These are phyloP conservation scores for Rostrohypoxylon terebratum DNA, from an alignment of 495 filamentous ascomycete species.

Conservation along the genomic window DNA sequence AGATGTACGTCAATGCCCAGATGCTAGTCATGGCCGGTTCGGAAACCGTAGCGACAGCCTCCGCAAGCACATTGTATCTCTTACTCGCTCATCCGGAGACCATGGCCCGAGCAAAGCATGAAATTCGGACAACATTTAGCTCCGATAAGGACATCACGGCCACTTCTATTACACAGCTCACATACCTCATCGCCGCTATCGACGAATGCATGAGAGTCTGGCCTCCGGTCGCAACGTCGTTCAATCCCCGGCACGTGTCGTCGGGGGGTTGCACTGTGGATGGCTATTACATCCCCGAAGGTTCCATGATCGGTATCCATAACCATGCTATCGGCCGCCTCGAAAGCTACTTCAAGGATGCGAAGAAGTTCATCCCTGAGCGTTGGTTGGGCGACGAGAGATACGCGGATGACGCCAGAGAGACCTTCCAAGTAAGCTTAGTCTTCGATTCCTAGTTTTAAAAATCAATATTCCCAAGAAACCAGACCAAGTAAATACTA, in stretches of 20 bases:
- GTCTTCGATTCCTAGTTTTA: background rate
- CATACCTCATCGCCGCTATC: constrained; percentile 68
- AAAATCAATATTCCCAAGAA: background rate
- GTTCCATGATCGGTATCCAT: constrained; percentile 32
- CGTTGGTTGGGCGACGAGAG: constrained; percentile 55
- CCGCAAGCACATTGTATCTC: constrained; percentile 59
- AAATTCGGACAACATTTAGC: constrained; percentile 63
- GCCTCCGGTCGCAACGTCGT: constrained; percentile 61
- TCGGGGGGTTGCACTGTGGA: constrained; percentile 53
- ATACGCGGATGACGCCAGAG: constrained; percentile 56
- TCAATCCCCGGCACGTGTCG: constrained; percentile 53
- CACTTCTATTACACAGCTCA: constrained; percentile 53
- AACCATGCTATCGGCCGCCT: constrained; percentile 36
- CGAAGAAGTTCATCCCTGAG: constrained; percentile 58
- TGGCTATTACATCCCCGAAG: constrained; percentile 53
- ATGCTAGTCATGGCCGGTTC: constrained; percentile 57
- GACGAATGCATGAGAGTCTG: constrained; percentile 68
- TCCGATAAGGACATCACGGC: constrained; percentile 62
- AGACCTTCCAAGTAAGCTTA: constrained; percentile 36
- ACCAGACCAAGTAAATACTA: background rate
- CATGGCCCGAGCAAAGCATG: constrained; percentile 55
- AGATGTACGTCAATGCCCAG: constrained; percentile 49
- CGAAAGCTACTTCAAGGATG: constrained; percentile 52
- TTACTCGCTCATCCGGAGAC: constrained; percentile 54
- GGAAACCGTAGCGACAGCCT: constrained; percentile 64